phyloP scores from a whole-genome alignment of 352 stramenopile genomes.

The Phytopythium mirpurense region DNA sequence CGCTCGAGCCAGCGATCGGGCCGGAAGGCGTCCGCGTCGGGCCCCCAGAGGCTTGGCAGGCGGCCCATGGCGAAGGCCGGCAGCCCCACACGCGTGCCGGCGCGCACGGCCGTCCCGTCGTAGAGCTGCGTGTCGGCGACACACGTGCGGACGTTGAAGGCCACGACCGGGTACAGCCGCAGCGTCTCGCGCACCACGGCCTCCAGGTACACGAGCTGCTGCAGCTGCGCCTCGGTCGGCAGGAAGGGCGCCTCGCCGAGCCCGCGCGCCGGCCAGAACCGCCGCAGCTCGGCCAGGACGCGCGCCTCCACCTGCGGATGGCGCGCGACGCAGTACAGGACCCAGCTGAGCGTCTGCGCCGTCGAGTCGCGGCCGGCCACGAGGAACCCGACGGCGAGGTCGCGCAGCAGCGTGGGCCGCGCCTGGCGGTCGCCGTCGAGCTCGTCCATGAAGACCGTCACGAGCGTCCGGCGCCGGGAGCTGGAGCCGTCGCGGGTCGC shows the following conservation, averaged over 20 bases:
- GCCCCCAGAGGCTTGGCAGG: slow-evolving; percentile 29
- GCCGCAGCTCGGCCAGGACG: slow-evolving; percentile 21
- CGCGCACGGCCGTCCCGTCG: slow-evolving; percentile 24
- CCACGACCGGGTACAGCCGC: slow-evolving; percentile 40
- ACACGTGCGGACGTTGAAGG: slow-evolving; percentile 22
- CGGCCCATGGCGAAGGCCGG: slow-evolving; percentile 24
- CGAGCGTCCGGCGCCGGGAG: slow-evolving; percentile 5
- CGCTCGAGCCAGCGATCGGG: slow-evolving; percentile 52
- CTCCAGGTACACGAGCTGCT: slow-evolving; percentile 24
- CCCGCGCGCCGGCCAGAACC: background rate
- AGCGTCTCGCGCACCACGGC: slow-evolving; percentile 40
- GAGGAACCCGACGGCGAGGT: slow-evolving; percentile 53
- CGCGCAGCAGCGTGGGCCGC: slow-evolving; percentile 25
- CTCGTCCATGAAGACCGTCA: slow-evolving; percentile 27
- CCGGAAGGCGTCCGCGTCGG: slow-evolving; percentile 50
- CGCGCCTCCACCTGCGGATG: slow-evolving; percentile 28
- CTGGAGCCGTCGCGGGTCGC: background rate
- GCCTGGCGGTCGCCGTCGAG: background rate
- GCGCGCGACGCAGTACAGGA: slow-evolving; percentile 31
- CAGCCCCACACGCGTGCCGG: slow-evolving; percentile 18
- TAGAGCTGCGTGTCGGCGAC: slow-evolving; percentile 19
- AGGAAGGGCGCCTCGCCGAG: background rate
- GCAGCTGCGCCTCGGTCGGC: slow-evolving; percentile 16
- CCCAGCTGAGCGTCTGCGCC: slow-evolving; percentile 39
- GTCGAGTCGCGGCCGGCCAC: slow-evolving; percentile 57